Evolutionary conservation across 805 yeast species (phyloP).

Genomic region (Torulaspora microellipsoides): DNA sequence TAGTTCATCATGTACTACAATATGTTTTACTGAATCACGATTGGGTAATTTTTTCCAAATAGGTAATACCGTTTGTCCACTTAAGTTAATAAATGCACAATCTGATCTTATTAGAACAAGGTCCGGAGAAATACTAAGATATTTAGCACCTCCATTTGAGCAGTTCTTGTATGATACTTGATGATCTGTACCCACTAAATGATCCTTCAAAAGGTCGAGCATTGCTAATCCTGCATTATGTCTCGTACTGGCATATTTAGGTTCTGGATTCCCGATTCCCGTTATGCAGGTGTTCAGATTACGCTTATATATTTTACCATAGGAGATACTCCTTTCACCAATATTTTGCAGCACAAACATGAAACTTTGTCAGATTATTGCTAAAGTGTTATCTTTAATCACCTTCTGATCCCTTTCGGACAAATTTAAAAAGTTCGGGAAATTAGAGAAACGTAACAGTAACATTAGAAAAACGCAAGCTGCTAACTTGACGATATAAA

Average conservation of each 20-base stretch:
- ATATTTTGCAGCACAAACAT: not conserved
- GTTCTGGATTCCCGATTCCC: conserved; percentile 71
- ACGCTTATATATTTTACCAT: not conserved
- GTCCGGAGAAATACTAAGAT: conserved; percentile 14
- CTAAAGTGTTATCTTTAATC: too few species aligned
- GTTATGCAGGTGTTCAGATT: conserved; percentile 21
- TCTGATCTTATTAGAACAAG: conserved; percentile 48
- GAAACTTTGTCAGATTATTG: too few species aligned
- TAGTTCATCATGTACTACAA: conserved; percentile 78
- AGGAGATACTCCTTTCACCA: not conserved
- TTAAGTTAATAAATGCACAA: conserved; percentile 59
- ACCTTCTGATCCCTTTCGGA: too few species aligned
- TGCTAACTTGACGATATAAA: too few species aligned
- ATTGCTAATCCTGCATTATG: conserved; percentile 75
- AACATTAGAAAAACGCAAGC: too few species aligned
- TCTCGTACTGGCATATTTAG: conserved; percentile 53
- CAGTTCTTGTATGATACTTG: conserved; percentile 14
- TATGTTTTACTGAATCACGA: conserved; percentile 37
- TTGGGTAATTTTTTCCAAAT: conserved; percentile 42
- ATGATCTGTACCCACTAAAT: conserved; percentile 12
- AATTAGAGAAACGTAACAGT: too few species aligned
- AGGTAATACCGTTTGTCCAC: conserved; percentile 53
- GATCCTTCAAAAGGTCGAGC: conserved; percentile 36
- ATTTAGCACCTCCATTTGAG: conserved; percentile 10
- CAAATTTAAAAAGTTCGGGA: too few species aligned